Base-by-base conservation (phyloP, 495 filamentous ascomycete genomes). In the Achaetomiella virescens region DNA sequence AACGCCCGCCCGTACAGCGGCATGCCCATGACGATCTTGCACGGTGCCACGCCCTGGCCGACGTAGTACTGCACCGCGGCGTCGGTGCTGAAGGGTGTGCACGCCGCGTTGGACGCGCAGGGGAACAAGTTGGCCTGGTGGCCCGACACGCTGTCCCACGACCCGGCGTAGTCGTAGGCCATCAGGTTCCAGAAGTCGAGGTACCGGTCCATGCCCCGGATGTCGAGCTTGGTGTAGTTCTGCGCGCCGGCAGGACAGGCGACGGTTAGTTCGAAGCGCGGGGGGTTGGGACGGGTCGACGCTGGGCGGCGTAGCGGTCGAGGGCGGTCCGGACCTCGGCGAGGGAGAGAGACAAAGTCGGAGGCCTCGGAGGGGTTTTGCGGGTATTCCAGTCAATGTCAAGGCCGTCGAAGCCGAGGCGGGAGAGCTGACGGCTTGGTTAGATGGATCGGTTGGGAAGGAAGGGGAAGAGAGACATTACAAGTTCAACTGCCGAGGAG, bases 121-220 rank as follows among this genome's bases (percentile, higher is more conserved):
- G 69, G 75, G 65, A 77, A 87, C 18, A 96, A 67, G 64, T 96
- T 96, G 15, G 92, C 83, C 66, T 92, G 86, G 66, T 97, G 89
- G 12, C 89, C 90, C 18, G 89, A 73, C 7, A 70, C 66, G 10
- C 66, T 35, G 61, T 93, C 89, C 90, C 90, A 97, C 20, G 82
- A 84, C 5, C 87, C 88, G 6, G 85, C 80, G 65, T 81, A 90
- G 70, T 90, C 88, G 63, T 90, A 91, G 33, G 85, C 86, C 89
- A 93, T 92, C 33, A 96, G 74, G 71, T 96, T 96, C 82, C 90
- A 96, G 71, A 97, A 96, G 73, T 97, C 92, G 10, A 97, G 81
- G 56, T 85, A 82, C 15, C 69, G 73, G 58, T 90, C 90, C 89
- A 97, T 96, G 42, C 77, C 78, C 1, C 67, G 61, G 1, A 97